phyloP scores from a whole-genome alignment of 202 grass and related monocot species.

The Brachypodium distachyon region DNA sequence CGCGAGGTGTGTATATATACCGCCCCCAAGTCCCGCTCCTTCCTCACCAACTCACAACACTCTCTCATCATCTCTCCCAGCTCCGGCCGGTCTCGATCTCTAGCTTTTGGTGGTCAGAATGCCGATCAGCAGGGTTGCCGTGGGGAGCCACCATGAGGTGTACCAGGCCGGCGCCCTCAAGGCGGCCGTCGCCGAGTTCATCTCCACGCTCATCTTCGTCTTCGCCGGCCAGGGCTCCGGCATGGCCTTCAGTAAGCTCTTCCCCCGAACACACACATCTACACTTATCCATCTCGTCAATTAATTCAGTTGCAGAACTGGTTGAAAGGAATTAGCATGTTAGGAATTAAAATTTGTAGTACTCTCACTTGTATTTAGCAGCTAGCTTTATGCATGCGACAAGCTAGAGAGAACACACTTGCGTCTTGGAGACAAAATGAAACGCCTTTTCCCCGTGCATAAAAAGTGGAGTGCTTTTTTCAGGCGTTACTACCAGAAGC shows the following conservation, averaged over 20 bases:
- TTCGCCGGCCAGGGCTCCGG: slow-evolving; percentile 94
- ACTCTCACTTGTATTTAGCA: no score
- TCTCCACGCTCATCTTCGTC: slow-evolving; percentile 97
- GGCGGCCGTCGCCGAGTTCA: slow-evolving; percentile 88
- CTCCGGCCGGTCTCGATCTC: not conserved
- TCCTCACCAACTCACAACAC: not conserved
- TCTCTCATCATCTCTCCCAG: not conserved
- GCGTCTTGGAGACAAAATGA: not conserved
- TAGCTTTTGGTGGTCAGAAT: slow-evolving; percentile 18
- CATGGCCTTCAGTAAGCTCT: slow-evolving; percentile 71
- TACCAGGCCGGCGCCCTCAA: slow-evolving; percentile 69
- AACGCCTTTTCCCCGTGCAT: not conserved
- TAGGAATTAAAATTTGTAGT: no score
- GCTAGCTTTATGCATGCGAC: no score
- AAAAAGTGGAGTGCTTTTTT: no score
- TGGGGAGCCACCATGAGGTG: slow-evolving; percentile 54
- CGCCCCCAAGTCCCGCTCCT: not conserved
- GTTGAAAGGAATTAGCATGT: no score
- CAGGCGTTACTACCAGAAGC: not conserved
- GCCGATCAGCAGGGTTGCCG: slow-evolving; percentile 65
- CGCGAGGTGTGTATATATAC: slow-evolving; percentile 19
- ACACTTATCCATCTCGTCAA: not conserved
- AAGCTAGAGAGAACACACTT: not conserved
- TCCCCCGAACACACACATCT: not conserved
- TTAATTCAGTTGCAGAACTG: no score